These are phyloP conservation scores for Chlorencoelia australis DNA, from an alignment of 2,329 filamentous ascomycete species.

Conservation along the genomic window DNA sequence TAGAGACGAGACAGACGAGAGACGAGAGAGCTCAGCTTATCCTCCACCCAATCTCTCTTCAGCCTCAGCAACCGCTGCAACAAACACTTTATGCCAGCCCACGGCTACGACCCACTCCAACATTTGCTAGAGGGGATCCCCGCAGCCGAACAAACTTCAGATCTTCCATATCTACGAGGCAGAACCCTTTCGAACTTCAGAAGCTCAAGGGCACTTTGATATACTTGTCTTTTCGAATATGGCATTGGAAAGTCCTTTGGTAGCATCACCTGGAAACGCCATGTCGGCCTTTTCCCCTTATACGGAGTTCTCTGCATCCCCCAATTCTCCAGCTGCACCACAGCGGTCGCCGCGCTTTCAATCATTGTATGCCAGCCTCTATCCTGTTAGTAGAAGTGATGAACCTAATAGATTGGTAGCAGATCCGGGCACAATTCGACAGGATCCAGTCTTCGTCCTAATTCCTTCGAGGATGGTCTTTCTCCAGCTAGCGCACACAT, in stretches of 20 bases:
- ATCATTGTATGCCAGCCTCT: constrained; percentile 44
- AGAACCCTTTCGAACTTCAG: no score
- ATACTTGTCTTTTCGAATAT: constrained; percentile 28
- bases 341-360: constrained; percentile 36
- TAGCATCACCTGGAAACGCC: constrained; percentile 50
- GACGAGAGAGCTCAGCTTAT: no score
- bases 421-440: constrained; percentile 35
- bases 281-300: constrained; percentile 43
- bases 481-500: constrained; percentile 31
- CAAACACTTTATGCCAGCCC: no score
- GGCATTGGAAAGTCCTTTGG: constrained; percentile 53
- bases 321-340: constrained; percentile 40
- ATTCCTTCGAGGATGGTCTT: constrained; percentile 30
- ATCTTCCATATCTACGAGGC: no score
- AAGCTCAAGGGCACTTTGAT: no score
- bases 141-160: no score
- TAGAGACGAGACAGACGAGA: no score
- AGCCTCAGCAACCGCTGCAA: no score
- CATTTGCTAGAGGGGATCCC: no score
- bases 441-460: constrained; percentile 42
- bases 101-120: constrained; percentile 4
- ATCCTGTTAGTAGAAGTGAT: no score
- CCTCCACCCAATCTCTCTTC: not conserved
- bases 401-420: no score
- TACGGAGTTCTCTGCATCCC: constrained; percentile 44